Base-by-base conservation (phyloP, 2,329 filamentous ascomycete species). In the Botrytis fragariae region DNA sequence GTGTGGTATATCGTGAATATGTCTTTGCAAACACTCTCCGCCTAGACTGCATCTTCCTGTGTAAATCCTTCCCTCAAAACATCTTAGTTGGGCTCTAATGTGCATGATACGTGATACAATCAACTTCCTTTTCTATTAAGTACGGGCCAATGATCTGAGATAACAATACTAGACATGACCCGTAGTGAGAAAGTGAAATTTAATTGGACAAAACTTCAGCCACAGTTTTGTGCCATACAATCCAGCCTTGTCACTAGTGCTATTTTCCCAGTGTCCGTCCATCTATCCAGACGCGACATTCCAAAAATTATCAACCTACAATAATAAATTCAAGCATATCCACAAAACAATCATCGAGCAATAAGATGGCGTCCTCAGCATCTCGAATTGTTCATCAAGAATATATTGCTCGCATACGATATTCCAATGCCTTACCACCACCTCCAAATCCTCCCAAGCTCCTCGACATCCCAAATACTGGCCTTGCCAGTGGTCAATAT, bases 361-460 rank as follows among this genome's bases (percentile, higher is more conserved):
- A 57, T 45, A 75, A 62, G 59, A 80, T 80, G 79, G 74, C 79
- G 29, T 80, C 79, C 60, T 80, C 78, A 37, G 77, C 77, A 57
- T 76, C 79, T 32, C 77, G 75, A 69, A 86, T 89, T 80, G 86
- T 91, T 79, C 94, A 97, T 81, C 96, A 99, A 84, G 96, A 99
- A 84, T 98, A 98, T 84, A 97, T 99, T 81, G 95, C 95, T 76
- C 92, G 95, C 79, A 93, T 98, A 80, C 90, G 96, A 83, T 99
- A 97, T 83, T 94, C 94, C 80, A 99, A 99, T 89, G 92, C 94
- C 78, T 90, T 99, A 25, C 96, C 96, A 76, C 95, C 96, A 76
- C 96, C 96, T 72, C 94, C 95, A 72, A 94, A 95, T 81, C 94
- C 95, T 1, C 96, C 96, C 1, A 99, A 99, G 86, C 91, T 99